Evolutionary conservation across 2,329 filamentous ascomycete species (phyloP).

Genomic region (Neopestalotiopsis rosae): DNA sequence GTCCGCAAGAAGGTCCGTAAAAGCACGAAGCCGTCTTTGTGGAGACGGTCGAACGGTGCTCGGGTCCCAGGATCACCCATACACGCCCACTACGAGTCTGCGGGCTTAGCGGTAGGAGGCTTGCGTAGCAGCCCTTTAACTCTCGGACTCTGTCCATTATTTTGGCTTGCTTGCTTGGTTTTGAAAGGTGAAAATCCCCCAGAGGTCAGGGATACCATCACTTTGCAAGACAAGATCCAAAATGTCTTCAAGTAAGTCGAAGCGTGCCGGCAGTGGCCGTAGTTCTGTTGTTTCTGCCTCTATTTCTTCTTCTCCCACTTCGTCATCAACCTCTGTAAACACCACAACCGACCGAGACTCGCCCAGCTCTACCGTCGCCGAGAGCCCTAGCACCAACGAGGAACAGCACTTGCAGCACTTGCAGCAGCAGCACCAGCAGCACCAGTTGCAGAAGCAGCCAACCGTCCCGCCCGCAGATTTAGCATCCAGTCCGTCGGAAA

Average conservation of each 20-base stretch:
- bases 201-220: conserved; percentile 10
- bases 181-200: not conserved
- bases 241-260: conserved; percentile 26
- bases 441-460: not conserved
- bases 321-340: not conserved
- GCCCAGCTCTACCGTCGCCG: not conserved
- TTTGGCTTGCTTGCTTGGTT: not conserved
- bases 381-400: not conserved
- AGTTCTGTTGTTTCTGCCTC: conserved; percentile 21
- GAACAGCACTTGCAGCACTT: not conserved
- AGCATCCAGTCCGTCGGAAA: conserved; percentile 8
- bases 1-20: conserved; percentile 6
- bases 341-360: conserved; percentile 10
- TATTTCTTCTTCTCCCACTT: conserved; percentile 12
- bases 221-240: conserved; percentile 9
- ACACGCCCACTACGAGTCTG: conserved; percentile 7
- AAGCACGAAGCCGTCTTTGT: conserved; percentile 13
- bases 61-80: conserved; percentile 13
- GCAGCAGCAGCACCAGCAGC: not conserved
- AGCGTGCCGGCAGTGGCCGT: conserved; percentile 19
- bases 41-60: conserved; percentile 11
- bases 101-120: conserved; percentile 6
- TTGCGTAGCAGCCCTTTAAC: conserved; percentile 17
- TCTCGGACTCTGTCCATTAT: not conserved
- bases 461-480: not conserved